phyloP scores from a whole-genome alignment of 768 basidiomycete species.

The Tulasnella sp. region DNA sequence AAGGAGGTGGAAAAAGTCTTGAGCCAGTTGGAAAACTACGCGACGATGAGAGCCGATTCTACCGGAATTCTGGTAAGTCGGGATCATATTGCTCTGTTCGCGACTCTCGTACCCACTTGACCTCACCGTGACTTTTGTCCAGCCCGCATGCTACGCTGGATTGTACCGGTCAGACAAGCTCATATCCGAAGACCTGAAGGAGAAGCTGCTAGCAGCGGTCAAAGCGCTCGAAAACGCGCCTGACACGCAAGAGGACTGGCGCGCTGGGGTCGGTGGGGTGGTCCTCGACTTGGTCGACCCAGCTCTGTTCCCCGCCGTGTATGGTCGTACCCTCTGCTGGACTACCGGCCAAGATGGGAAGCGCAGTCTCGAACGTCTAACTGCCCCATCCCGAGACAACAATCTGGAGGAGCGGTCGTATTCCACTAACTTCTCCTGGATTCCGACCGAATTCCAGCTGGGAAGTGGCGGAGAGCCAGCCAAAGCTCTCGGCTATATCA shows the following conservation, averaged over 20 bases:
- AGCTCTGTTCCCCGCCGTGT: background rate
- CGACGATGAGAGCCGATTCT: constrained; percentile 5
- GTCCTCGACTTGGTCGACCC: background rate
- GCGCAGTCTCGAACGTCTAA: background rate
- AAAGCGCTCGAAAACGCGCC: background rate
- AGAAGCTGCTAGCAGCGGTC: background rate
- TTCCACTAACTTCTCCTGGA: background rate
- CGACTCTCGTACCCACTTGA: background rate
- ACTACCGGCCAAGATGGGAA: background rate
- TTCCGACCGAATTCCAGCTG: constrained; percentile 25
- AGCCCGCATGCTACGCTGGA: background rate
- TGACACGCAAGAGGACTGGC: background rate
- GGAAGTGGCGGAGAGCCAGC: background rate
- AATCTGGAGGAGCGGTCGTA: background rate
- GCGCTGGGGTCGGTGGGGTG: background rate
- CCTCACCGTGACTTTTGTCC: background rate
- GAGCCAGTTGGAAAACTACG: constrained; percentile 3
- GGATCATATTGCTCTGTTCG: background rate
- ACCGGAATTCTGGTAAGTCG: background rate
- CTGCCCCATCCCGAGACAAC: background rate
- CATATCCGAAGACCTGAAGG: background rate
- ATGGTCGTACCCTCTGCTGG: background rate
- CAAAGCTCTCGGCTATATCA: constrained; percentile 24
- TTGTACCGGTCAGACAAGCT: background rate
- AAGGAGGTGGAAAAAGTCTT: constrained; percentile 16